Percentiles rank a stretch among this genome's conserved stretches.
Evolutionary conservation across 352 stramenopile genomes (phyloP).

Genomic region (Aphanomyces astaci): DNA sequence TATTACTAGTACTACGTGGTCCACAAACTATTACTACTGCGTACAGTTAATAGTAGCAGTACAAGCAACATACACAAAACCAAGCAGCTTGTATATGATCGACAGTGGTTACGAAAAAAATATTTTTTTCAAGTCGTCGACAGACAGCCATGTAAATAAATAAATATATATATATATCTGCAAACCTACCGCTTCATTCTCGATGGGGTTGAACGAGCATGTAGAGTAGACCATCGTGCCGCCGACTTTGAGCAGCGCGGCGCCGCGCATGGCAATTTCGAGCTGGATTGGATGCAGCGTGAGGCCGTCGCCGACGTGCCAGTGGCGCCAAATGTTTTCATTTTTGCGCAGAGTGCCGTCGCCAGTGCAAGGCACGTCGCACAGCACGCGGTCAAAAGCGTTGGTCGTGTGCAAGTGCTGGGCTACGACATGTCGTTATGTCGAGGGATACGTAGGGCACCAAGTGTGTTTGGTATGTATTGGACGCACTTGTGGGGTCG

Average conservation of each 20-base stretch:
- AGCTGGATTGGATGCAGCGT: conserved; percentile 79
- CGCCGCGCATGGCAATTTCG: conserved; percentile 62
- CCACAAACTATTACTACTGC: no score
- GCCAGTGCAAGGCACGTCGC: conserved; percentile 87
- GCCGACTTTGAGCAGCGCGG: conserved; percentile 52
- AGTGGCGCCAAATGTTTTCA: conserved; percentile 59
- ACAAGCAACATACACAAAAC: no score
- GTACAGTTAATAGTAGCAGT: no score
- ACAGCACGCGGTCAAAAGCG: conserved; percentile 86
- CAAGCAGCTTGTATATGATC: no score
- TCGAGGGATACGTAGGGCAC: neutral
- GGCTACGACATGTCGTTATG: neutral
- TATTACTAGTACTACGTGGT: no score
- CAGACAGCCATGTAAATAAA: no score
- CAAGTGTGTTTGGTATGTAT: neutral
- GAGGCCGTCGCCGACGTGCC: conserved; percentile 45
- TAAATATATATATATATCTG: no score
- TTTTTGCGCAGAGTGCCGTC: conserved; percentile 91
- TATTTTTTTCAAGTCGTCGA: no score
- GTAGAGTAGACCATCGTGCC: conserved; percentile 72
- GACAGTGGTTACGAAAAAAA: no score
- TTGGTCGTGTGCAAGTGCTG: conserved; percentile 4
- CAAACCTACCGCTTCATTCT: conserved; percentile 79
- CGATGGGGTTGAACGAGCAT: conserved; percentile 89
- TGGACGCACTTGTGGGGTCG: neutral